These are phyloP conservation scores for Microbotryum violaceum DNA, from an alignment of 1,284 basidiomycete species.

Conservation along the genomic window DNA sequence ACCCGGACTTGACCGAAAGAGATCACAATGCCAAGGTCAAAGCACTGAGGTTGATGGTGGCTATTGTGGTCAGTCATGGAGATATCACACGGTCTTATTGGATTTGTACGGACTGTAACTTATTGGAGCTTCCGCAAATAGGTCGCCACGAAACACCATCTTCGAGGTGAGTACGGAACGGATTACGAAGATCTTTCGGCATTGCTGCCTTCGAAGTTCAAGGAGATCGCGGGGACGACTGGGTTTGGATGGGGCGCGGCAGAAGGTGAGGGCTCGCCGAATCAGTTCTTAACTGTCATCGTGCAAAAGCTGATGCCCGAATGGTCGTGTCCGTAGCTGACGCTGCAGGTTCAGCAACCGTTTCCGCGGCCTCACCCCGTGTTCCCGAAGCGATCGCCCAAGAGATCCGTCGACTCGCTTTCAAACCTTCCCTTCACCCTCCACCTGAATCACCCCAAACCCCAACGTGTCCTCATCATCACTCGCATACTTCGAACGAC, in stretches of 20 bases:
- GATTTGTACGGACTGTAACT: not conserved
- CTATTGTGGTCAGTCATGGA: constrained; percentile 24
- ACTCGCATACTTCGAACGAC: not conserved
- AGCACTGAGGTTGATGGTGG: constrained; percentile 31
- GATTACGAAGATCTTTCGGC: constrained; percentile 34
- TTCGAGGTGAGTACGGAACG: constrained; percentile 35
- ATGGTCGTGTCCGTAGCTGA: too few relatives aligned
- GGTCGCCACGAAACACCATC: constrained; percentile 35
- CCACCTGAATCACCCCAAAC: too few relatives aligned
- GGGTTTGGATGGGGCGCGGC: constrained; percentile 21
- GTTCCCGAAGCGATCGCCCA: too few relatives aligned
- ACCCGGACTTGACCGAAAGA: constrained; percentile 6
- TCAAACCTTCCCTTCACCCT: too few relatives aligned
- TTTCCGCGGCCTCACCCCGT: too few relatives aligned
- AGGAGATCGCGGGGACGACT: not conserved
- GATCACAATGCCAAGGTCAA: constrained; percentile 33
- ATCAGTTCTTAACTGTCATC: too few relatives aligned
- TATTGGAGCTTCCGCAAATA: not conserved
- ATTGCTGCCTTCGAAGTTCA: constrained; percentile 13
- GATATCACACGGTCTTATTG: too few relatives aligned
- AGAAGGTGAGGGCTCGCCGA: constrained; percentile 6
- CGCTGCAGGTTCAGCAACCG: too few relatives aligned
- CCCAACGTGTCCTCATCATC: too few relatives aligned
- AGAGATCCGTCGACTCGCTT: too few relatives aligned
- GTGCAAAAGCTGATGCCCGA: too few relatives aligned